These are phyloP conservation scores for Aristolochia fimbriata DNA, from an alignment of 164 flowering plant species.

Conservation along the genomic window DNA sequence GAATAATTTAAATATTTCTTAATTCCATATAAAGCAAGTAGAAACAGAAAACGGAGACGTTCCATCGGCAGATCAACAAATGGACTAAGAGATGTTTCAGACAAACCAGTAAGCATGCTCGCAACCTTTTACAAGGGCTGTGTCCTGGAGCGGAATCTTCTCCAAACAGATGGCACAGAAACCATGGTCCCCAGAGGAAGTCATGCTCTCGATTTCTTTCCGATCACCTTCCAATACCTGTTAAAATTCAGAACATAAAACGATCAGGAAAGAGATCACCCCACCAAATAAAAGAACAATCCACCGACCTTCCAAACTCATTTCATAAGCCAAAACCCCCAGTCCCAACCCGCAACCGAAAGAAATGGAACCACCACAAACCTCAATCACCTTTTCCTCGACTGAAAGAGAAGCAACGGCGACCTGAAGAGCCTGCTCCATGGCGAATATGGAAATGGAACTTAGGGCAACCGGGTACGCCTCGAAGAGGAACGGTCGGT, in stretches of 20 bases:
- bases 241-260: background rate
- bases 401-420: too few relatives aligned
- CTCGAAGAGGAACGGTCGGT: too few relatives aligned
- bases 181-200: conserved; percentile 32
- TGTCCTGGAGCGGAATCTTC: conserved; percentile 62
- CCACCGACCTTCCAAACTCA: too few relatives aligned
- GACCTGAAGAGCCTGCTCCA: too few relatives aligned
- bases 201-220: conserved; percentile 6
- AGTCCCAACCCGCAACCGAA: too few relatives aligned
- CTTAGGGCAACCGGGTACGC: too few relatives aligned
- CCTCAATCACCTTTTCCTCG: too few relatives aligned
- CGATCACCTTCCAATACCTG: conserved; percentile 5
- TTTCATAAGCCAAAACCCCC: too few relatives aligned
- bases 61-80: background rate
- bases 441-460: too few relatives aligned
- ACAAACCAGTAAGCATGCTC: conserved; percentile 98
- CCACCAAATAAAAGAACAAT: too few relatives aligned
- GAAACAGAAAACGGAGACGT: background rate
- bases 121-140: conserved; percentile 91
- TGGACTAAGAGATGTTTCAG: conserved; percentile 7
- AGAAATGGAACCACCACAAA: too few relatives aligned
- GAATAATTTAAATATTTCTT: background rate
- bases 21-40: background rate
- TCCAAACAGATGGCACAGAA: conserved; percentile 81
- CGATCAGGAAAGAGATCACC: background rate